A percentile compares a stretch with the other conserved stretches of the same genome.
Evolutionary conservation across 2,329 filamentous ascomycete species (phyloP).

Genomic region (Penicillium sp.): DNA sequence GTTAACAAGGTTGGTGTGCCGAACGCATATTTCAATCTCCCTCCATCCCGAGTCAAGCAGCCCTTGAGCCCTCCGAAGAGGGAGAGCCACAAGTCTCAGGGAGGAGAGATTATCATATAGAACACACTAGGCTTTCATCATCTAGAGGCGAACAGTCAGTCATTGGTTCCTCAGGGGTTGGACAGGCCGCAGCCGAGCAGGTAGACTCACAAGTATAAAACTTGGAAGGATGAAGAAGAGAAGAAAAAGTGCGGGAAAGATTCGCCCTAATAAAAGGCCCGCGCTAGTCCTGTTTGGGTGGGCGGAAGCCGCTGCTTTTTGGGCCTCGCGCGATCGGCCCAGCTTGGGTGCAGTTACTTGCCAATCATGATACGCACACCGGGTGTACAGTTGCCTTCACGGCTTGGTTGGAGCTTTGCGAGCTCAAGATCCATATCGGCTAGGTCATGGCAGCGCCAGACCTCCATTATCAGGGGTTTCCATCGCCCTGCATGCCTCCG

Average conservation of each 20-base stretch:
- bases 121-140: slow-evolving; percentile 99
- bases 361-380: slow-evolving; percentile 30
- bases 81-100: slow-evolving; percentile 75
- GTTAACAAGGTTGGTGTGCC: slow-evolving; percentile 97
- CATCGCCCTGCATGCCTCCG: slow-evolving; percentile 27
- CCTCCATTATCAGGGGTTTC: slow-evolving; percentile 24
- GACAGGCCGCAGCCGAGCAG: slow-evolving; percentile 15
- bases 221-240: slow-evolving; percentile 91
- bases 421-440: slow-evolving; percentile 30
- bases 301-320: slow-evolving; percentile 19
- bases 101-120: slow-evolving; percentile 74
- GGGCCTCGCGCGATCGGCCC: slow-evolving; percentile 4
- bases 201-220: slow-evolving; percentile 87
- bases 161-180: slow-evolving; percentile 18
- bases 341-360: background rate
- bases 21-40: slow-evolving; percentile 97
- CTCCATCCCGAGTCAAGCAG: slow-evolving; percentile 67
- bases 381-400: slow-evolving; percentile 30
- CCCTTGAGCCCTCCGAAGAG: slow-evolving; percentile 82
- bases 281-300: slow-evolving; percentile 32
- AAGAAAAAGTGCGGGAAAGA: slow-evolving; percentile 47
- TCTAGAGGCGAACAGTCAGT: slow-evolving; percentile 57
- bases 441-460: slow-evolving; percentile 13
- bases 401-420: slow-evolving; percentile 41
- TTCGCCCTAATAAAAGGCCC: slow-evolving; percentile 29